phyloP scores from a whole-genome alignment of 2,329 filamentous ascomycete genomes.

The Curvularia hawaiiensis region DNA sequence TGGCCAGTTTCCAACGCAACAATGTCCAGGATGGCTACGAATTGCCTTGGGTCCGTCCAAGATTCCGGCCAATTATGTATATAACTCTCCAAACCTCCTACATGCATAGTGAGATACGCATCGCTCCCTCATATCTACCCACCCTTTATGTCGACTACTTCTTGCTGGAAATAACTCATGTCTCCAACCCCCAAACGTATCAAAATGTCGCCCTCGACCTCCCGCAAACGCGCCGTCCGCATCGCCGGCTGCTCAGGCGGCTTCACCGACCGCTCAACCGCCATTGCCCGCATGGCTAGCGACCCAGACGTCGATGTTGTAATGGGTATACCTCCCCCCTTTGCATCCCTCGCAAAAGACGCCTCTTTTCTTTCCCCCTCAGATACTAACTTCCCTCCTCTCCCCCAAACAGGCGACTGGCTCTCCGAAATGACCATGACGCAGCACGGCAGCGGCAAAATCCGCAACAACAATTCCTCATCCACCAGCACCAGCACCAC shows the following conservation, averaged over 20 bases:
- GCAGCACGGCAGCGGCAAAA: slow-evolving; percentile 37
- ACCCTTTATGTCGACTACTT: background rate
- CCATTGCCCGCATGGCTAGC: slow-evolving; percentile 40
- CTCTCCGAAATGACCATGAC: slow-evolving; percentile 41
- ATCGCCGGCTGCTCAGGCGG: slow-evolving; percentile 47
- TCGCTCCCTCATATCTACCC: background rate
- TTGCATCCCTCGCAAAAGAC: too few species aligned
- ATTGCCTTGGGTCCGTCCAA: background rate
- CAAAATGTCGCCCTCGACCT: slow-evolving; percentile 18
- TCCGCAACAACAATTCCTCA: too few species aligned
- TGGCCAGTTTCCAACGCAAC: background rate
- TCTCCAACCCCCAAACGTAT: slow-evolving; percentile 12
- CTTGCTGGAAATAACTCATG: background rate
- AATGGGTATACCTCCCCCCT: slow-evolving; percentile 22
- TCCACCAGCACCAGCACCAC: background rate
- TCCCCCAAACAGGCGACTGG: slow-evolving; percentile 37
- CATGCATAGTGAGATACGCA: too few species aligned
- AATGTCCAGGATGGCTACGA: background rate
- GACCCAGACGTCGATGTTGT: slow-evolving; percentile 36
- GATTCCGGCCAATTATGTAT: slow-evolving; percentile 7
- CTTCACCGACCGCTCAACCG: slow-evolving; percentile 47
- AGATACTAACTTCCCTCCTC: background rate
- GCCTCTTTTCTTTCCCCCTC: too few species aligned
- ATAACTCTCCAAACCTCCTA: slow-evolving; percentile 8
- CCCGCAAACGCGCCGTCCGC: slow-evolving; percentile 35